phyloP scores from a whole-genome alignment of 2,329 filamentous ascomycete species.

The Alternaria gansuensis region DNA sequence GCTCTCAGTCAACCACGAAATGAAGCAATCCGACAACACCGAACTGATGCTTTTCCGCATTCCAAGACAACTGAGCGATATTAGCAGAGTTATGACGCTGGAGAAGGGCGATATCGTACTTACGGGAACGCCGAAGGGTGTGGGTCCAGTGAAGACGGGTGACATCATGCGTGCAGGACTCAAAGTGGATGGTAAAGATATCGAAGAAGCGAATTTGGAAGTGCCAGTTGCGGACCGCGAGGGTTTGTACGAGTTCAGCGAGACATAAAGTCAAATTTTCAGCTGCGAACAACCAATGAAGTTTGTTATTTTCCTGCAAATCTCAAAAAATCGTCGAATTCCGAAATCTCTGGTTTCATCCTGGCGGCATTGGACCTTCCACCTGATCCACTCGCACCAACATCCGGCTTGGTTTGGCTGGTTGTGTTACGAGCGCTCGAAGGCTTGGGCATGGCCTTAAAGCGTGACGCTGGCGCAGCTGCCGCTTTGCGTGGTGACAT shows the following conservation, averaged over 20 bases:
- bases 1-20: constrained; percentile 80
- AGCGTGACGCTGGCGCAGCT: not conserved
- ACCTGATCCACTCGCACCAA: not conserved
- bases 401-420: not conserved
- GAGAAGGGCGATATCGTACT: constrained; percentile 91
- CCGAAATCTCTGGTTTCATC: constrained; percentile 2
- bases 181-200: constrained; percentile 78
- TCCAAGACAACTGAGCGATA: constrained; percentile 85
- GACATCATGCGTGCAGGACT: constrained; percentile 89
- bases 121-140: constrained; percentile 97
- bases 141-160: constrained; percentile 83
- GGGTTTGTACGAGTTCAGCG: constrained; percentile 75
- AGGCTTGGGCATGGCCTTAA: not conserved
- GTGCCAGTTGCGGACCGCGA: constrained; percentile 82
- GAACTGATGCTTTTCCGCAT: constrained; percentile 93
- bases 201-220: constrained; percentile 85
- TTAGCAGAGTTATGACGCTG: constrained; percentile 93
- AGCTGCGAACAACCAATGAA: constrained; percentile 3
- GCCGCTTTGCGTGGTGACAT: constrained; percentile 14
- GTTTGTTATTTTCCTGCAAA: not conserved
- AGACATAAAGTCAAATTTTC: constrained; percentile 52
- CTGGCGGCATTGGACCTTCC: not conserved
- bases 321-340: constrained; percentile 8
- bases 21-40: constrained; percentile 87
- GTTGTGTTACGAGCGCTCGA: not conserved